Conservation (phyloP, 768 basidiomycete species). For the Boletus barrowsii region DNA sequence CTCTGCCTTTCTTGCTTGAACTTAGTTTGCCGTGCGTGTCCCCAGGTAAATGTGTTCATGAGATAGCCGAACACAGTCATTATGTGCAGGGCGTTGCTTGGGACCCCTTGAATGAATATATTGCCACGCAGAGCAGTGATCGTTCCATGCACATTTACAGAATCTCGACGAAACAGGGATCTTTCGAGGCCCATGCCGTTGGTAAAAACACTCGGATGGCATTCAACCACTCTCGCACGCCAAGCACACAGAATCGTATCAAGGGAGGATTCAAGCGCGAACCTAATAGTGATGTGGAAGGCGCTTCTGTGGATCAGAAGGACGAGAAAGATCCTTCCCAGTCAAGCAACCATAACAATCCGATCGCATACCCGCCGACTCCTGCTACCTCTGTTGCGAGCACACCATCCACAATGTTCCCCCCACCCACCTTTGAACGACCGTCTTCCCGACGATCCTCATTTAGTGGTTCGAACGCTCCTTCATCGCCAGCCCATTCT, state of each 20-base stretch:
- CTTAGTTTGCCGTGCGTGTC: background rate
- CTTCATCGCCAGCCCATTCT: conserved; percentile 61
- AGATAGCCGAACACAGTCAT: conserved; percentile 92
- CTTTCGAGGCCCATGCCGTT: conserved; percentile 85
- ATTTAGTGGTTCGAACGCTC: conserved; percentile 79
- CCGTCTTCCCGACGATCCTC: conserved; percentile 62
- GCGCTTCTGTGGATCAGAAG: conserved; percentile 56
- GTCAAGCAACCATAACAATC: conserved; percentile 30
- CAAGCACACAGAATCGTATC: conserved; percentile 60
- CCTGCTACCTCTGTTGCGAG: conserved; percentile 69
- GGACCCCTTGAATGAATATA: conserved; percentile 96
- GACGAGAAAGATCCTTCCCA: conserved; percentile 33
- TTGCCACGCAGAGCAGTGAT: conserved; percentile 96
- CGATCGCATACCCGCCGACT: conserved; percentile 44
- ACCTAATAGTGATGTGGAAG: conserved; percentile 80
- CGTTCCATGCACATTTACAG: conserved; percentile 94
- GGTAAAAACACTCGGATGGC: conserved; percentile 83
- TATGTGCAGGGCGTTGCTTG: conserved; percentile 99
- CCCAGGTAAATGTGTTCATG: conserved; percentile 79
- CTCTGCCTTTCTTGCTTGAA: background rate
- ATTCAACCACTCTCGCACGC: conserved; percentile 63
- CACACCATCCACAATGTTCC: conserved; percentile 54
- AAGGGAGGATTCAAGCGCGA: conserved; percentile 58
- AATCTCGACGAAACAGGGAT: conserved; percentile 74
- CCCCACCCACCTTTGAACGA: conserved; percentile 49